These are phyloP conservation scores for Schrenkiella parvula DNA, from an alignment of 345 rosid genomes.

Conservation along the genomic window DNA sequence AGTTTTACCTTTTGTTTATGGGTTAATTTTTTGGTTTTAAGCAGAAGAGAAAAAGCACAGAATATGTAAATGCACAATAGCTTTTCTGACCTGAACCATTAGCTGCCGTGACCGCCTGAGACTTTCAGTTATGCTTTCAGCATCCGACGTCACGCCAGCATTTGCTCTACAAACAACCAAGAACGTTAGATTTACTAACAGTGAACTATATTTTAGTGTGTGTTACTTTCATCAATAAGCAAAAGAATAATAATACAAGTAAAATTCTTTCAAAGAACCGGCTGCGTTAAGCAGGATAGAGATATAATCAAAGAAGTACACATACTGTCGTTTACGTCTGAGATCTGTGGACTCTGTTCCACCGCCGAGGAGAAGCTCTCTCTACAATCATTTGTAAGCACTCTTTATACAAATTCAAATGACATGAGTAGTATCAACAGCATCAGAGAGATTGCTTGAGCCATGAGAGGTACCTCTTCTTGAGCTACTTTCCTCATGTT, in stretches of 20 bases:
- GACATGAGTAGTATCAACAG: neutral
- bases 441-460: neutral
- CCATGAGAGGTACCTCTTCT: slow-evolving; percentile 48
- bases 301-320: neutral
- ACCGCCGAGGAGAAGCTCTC: slow-evolving; percentile 87
- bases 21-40: neutral
- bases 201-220: neutral
- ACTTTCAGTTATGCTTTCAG: slow-evolving; percentile 93
- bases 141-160: slow-evolving; percentile 89
- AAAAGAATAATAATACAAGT: neutral
- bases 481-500: slow-evolving; percentile 81
- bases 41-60: neutral
- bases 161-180: slow-evolving; percentile 56
- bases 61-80: neutral
- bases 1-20: neutral
- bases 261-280: neutral
- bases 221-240: neutral
- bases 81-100: slow-evolving; percentile 75
- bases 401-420: neutral
- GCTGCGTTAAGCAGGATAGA: neutral
- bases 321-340: slow-evolving; percentile 78
- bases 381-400: slow-evolving; percentile 40
- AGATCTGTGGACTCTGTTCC: slow-evolving; percentile 87
- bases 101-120: slow-evolving; percentile 82
- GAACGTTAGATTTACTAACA: neutral